Evolutionary conservation across 352 stramenopile species (phyloP), one percentile per base, ranked within the genome.

Genomic region (Pythium volutum): DNA sequence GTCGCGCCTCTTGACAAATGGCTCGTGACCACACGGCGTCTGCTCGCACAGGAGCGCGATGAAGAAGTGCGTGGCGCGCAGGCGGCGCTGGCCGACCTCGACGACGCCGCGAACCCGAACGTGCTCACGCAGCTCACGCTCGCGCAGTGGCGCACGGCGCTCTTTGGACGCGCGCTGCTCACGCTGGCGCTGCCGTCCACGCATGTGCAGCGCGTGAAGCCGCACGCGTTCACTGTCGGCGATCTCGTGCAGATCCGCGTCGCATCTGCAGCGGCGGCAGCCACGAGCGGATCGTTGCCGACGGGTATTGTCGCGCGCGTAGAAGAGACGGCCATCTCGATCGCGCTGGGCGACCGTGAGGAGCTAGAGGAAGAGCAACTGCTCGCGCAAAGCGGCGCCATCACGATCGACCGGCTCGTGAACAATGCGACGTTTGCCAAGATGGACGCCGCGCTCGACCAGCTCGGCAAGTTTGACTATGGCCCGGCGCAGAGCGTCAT

Each of bases 381-480:
- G 34, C 51, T 78, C 10, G 31, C 53, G 7, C 58, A 70, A 23
- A 56, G 12, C 42, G 47, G 38, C 41, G 42, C 22, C 0, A 55
- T 93, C 4, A 86, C 83, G 18, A 64, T 97, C 22, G 88, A 97
- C 55, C 78, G 85, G 33, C 65, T 97, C 11, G 82, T 87, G 29
- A 97, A 96, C 68, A 91, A 91, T 47, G 85, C 85, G 18, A 96
- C 87, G 12, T 93, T 92, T 56, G 46, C 71, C 42, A 95, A 95
- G 61, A 68, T 96, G 46, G 74, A 73, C 0, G 71, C 58, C 27
- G 75, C 73, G 27, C 67, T 96, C 34, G 84, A 93, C 25, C 70
- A 76, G 46, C 70, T 97, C 41, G 68, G 64, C 33, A 90, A 93
- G 51, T 75, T 74, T 42, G 70, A 82, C 41, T 87, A 80, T 45